Conservation (phyloP, 352 stramenopile species). For the Pythium folliculosum region DNA sequence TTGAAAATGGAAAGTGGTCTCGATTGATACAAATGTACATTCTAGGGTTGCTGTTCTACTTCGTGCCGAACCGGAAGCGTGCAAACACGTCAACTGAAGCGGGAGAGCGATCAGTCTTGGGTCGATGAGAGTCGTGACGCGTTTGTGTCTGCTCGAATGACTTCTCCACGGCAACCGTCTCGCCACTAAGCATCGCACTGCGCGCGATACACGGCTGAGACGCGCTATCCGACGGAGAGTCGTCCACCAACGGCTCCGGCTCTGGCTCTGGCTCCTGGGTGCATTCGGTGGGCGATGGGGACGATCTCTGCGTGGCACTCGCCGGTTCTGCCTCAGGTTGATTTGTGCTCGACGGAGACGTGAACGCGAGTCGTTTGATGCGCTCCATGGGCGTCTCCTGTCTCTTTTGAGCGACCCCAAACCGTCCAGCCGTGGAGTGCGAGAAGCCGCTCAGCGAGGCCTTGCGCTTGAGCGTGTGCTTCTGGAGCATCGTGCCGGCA, state of each 20-base stretch:
- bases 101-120: neutral
- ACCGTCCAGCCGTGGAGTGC: slow-evolving; percentile 16
- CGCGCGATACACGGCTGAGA: slow-evolving; percentile 1
- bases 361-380: slow-evolving; percentile 24
- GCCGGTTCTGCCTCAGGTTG: neutral
- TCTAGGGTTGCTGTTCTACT: neutral
- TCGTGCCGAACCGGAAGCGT: slow-evolving; percentile 14
- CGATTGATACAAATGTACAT: neutral
- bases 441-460: slow-evolving; percentile 26
- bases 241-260: neutral
- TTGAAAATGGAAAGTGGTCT: too few species aligned
- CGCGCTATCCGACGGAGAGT: neutral
- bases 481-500: slow-evolving; percentile 56
- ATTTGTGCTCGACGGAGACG: neutral
- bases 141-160: neutral
- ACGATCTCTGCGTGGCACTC: neutral
- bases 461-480: slow-evolving; percentile 59
- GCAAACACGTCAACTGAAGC: slow-evolving; percentile 15
- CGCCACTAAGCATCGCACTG: neutral
- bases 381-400: slow-evolving; percentile 16
- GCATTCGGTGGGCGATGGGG: neutral
- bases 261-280: slow-evolving; percentile 6
- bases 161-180: neutral
- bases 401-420: neutral
- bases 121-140: neutral